Conservation (phyloP, 2,329 filamentous ascomycete genomes). For the Hypoxylon rubiginosum region DNA sequence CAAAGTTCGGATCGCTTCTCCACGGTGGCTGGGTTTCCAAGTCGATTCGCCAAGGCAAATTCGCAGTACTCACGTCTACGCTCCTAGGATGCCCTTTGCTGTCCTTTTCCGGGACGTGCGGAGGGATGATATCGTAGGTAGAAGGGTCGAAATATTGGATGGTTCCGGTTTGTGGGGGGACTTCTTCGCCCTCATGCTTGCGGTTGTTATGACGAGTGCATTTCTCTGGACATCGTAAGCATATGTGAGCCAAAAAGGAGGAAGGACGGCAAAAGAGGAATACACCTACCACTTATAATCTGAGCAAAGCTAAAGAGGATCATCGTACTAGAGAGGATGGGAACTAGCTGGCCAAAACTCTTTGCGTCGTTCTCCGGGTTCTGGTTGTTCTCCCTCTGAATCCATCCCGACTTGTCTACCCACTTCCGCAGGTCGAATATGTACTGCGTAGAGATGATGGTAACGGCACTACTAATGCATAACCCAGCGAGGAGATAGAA, state of each 20-base stretch:
- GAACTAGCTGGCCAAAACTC: conserved; percentile 54
- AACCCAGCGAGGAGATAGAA: conserved; percentile 45
- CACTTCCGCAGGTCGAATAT: conserved; percentile 49
- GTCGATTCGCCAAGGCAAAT: conserved; percentile 16
- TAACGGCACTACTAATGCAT: conserved; percentile 42
- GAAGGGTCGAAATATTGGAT: conserved; percentile 40
- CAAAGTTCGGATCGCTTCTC: conserved; percentile 17
- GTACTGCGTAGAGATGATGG: conserved; percentile 42
- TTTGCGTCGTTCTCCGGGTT: conserved; percentile 52
- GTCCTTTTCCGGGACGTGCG: conserved; percentile 24
- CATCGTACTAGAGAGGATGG: conserved; percentile 51
- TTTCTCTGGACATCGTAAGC: conserved; percentile 37
- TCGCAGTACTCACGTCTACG: conserved; percentile 6
- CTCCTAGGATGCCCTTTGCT: conserved; percentile 18
- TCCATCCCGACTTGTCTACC: conserved; percentile 47
- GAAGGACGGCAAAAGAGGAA: neutral
- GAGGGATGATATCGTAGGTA: conserved; percentile 33
- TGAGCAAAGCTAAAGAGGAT: conserved; percentile 52
- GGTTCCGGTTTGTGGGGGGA: conserved; percentile 15
- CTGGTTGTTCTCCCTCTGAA: conserved; percentile 27
- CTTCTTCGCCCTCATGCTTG: conserved; percentile 38
- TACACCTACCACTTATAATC: conserved; percentile 47
- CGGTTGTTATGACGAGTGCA: conserved; percentile 30
- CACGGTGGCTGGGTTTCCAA: conserved; percentile 29
- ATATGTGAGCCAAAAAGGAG: neutral